Percentiles rank a stretch among this genome's conserved stretches.
Evolutionary conservation across 768 basidiomycete genomes (phyloP).

Genomic region (Termitomyces sp.): DNA sequence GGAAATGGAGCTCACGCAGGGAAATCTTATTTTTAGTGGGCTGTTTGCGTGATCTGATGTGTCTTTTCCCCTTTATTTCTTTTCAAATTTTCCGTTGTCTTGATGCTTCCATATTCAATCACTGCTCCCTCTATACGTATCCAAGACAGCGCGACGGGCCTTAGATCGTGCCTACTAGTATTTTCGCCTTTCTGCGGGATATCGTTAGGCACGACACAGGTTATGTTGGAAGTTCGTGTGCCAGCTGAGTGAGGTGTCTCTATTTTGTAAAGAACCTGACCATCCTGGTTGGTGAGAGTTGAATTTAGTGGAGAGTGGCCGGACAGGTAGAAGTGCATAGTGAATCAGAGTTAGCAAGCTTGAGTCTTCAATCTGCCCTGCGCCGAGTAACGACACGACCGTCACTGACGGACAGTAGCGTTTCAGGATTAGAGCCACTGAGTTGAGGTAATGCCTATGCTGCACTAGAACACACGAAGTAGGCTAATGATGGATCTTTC

Average conservation of each 20-base stretch:
- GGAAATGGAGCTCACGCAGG: slow-evolving; percentile 5
- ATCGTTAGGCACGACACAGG: slow-evolving; percentile 8
- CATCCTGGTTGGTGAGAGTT: slow-evolving; percentile 16
- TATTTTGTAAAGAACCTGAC: slow-evolving; percentile 18
- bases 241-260: slow-evolving; percentile 3
- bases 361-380: too few species aligned
- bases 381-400: too few species aligned
- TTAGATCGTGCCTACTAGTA: background rate
- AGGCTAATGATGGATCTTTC: too few species aligned
- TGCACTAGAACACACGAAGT: too few species aligned
- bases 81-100: background rate
- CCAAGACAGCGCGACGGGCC: background rate
- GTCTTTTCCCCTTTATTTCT: background rate
- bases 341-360: background rate
- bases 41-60: background rate
- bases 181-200: too few species aligned
- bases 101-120: background rate
- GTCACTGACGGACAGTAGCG: too few species aligned
- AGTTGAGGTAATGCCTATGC: too few species aligned
- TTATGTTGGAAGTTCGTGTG: slow-evolving; percentile 7
- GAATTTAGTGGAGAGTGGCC: slow-evolving; percentile 11
- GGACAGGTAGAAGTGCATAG: slow-evolving; percentile 16
- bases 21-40: slow-evolving; percentile 4
- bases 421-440: too few species aligned
- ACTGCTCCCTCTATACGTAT: background rate